Evolutionary conservation across 2,329 filamentous ascomycete species (phyloP).

Genomic region (Zasmidium cellare): DNA sequence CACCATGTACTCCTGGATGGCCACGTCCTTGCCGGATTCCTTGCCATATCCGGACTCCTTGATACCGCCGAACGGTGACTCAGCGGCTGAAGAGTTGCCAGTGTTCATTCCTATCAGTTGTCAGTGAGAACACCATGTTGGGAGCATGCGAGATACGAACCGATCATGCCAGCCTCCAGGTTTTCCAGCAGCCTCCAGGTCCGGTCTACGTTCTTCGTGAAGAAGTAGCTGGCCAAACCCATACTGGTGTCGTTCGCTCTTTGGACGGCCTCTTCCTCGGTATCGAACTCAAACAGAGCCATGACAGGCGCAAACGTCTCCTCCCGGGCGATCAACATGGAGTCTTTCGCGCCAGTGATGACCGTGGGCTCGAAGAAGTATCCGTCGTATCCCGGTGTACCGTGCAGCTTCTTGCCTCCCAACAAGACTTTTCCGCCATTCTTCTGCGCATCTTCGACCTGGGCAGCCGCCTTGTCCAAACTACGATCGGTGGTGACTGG

Average conservation of each 20-base stretch:
- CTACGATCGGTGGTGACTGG: constrained; percentile 58
- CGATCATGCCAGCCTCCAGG: constrained; percentile 69
- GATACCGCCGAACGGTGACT: constrained; percentile 67
- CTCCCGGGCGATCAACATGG: constrained; percentile 59
- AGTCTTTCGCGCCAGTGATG: constrained; percentile 57
- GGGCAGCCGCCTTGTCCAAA: constrained; percentile 57
- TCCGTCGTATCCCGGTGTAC: constrained; percentile 47
- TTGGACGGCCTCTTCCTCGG: constrained; percentile 63
- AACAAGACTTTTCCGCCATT: constrained; percentile 64
- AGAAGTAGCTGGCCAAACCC: constrained; percentile 67
- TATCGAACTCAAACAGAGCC: constrained; percentile 65
- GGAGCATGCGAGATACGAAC: too few relatives aligned
- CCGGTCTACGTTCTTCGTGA: constrained; percentile 67
- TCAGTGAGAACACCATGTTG: too few relatives aligned
- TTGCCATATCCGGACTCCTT: constrained; percentile 70
- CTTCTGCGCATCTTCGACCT: constrained; percentile 61
- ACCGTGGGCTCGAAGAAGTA: constrained; percentile 73
- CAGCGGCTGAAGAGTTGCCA: constrained; percentile 65
- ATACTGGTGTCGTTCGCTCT: constrained; percentile 62
- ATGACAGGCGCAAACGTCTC: constrained; percentile 67
- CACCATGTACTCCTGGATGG: constrained; percentile 57
- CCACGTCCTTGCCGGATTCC: constrained; percentile 66
- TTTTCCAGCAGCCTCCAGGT: constrained; percentile 67
- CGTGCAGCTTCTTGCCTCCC: constrained; percentile 54
- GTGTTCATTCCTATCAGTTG: too few relatives aligned